Evolutionary conservation across 495 filamentous ascomycete genomes (phyloP), one percentile per base, ranked within the genome.

Genomic region (Rusavskia elegans): DNA sequence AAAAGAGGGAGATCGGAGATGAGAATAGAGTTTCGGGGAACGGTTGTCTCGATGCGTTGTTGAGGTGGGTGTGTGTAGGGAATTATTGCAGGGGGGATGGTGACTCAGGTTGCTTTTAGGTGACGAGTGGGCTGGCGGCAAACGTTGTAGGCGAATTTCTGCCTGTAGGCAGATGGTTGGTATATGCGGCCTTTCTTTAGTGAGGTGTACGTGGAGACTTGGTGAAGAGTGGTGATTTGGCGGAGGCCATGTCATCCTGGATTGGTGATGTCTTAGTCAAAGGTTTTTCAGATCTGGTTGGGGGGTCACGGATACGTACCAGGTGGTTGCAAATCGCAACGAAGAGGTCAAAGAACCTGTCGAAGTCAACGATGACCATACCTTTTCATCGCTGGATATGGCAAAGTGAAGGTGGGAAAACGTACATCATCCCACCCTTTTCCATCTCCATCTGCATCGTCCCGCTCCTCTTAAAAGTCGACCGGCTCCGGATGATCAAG

Each of bases 391-490:
- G 16, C n/a, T 19, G 37, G 13, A 10, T 3, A 8, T 29, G 20
- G 10, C 37, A 39, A 51, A 14, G 7, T 10, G 30, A n/a, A 27
- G 36, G 16, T 16, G n/a, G 30, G 11, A 14, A 21, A 29, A 19
- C 54, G 35, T 51, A 59, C 61, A 95, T 68, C 61, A 82, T 82
- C 55, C 85, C 86, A 20, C 88, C 88, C 57, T 74, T 74, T 64
- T 87, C 83, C 88, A 95, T 95, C 71, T 94, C 88, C 60, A 83
- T 77, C 68, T 95, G 88, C 88, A 95, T 93, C n/a, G 88, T 95
- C 55, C 88, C 88, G 66, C 87, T 93, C 37, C 85, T 72, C 74
- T 92, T 95, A 71, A 95, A 95, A 4, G 85, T 94, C 55, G 72
- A 73, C 55, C 87, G 74, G 60, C 80, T 82, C 56, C 88, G 76